Percentiles rank a stretch among this genome's conserved stretches.
Evolutionary conservation across 805 yeast genomes (phyloP).

Genomic region (Lipomyces sp.): DNA sequence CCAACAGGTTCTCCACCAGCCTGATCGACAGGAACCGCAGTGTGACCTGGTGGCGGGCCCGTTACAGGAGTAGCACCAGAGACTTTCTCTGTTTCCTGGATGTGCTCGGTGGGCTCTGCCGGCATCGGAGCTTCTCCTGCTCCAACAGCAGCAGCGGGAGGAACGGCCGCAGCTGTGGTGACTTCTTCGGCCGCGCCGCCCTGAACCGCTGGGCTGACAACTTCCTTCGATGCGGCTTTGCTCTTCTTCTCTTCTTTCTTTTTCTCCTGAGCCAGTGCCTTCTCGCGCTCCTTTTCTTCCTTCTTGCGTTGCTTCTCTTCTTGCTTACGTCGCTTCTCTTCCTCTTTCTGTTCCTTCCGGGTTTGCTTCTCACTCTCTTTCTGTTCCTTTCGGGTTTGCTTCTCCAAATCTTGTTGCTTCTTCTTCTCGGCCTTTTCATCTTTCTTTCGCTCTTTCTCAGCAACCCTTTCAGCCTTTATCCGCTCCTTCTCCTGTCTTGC

Average conservation of each 20-base stretch:
- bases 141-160: background rate
- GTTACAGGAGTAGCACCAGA: background rate
- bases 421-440: constrained; percentile 27
- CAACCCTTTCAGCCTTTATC: constrained; percentile 32
- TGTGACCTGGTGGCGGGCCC: background rate
- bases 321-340: background rate
- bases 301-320: background rate
- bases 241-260: background rate
- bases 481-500: constrained; percentile 37
- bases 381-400: constrained; percentile 10
- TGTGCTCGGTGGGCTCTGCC: background rate
- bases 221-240: background rate
- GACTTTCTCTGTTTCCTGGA: background rate
- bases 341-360: constrained; percentile 1
- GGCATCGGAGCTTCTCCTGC: background rate
- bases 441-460: constrained; percentile 30
- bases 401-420: constrained; percentile 2
- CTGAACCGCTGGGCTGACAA: background rate
- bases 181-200: background rate
- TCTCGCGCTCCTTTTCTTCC: background rate
- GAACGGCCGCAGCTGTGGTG: background rate
- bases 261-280: constrained; percentile 10
- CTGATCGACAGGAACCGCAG: background rate
- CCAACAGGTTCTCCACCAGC: background rate
- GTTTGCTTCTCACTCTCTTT: constrained; percentile 4